Base-by-base conservation (phyloP, 192 early-diverging fungal genomes). In the Coemansia sp. region DNA sequence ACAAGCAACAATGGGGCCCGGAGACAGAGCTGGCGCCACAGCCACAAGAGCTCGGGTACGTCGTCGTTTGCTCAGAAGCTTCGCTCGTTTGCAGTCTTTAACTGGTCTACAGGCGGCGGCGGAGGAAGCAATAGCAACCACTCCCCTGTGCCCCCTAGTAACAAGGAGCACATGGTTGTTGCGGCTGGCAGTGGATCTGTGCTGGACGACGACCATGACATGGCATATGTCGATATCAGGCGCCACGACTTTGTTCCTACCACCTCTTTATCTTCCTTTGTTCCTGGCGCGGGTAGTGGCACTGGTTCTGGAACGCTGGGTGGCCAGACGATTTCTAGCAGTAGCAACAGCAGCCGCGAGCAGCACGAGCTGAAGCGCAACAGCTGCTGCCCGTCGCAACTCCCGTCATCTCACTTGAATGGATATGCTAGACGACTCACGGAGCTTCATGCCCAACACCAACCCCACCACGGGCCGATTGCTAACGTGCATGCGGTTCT, bases 21-120 rank as follows among this genome's bases (percentile, higher is more conserved):
- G 35, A 60, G 67, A 21, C 67, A 63, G 15, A 80, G 70, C 64
- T 70, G 76, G 76, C 70, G 76, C 0, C 63, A 70, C 40, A 65
- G 58, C 27, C 62, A 68, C 39, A 39, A 66, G 18, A 52, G 64
- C 15, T 33, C 52, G 8, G 52, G 29, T 9, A 34, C 54, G 12
- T 37, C 68, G 17, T 67, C 63, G 34, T 70, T 80, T 73, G 67
- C 76, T 9, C 76, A 80, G 26, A 72, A 72, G 53, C 63, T 80
- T 32, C 76, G 76, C 15, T 73, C 76, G 12, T 59, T 80, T 17
- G 76, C 76, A 0, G 70, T 56, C 10, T 80, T 80, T 46, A 62
- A 59, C 39, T 66, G 76, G 70, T 46, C 67, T n/a, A 67, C 74
- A 35, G 48, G 33, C 17, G 35, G 68, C 11, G 21, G 55, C 59